Conservation (phyloP, 495 filamentous ascomycete species). For the Chaetomidium leptoderma region DNA sequence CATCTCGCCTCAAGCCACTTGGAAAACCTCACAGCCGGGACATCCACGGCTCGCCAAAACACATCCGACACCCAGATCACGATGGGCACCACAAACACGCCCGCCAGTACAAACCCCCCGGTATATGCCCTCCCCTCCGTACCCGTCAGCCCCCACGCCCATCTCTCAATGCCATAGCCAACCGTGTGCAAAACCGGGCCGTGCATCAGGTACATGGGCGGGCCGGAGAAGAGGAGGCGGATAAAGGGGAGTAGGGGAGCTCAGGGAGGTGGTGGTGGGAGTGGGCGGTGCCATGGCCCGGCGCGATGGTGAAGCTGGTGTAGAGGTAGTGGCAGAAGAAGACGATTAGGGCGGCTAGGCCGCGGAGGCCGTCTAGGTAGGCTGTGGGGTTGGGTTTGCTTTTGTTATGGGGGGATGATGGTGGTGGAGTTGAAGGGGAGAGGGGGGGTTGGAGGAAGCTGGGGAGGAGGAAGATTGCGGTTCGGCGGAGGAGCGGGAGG, state of each 20-base stretch:
- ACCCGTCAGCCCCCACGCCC: slow-evolving; percentile 35
- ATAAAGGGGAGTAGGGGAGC: slow-evolving; percentile 63
- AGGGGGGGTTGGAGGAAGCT: slow-evolving; percentile 36
- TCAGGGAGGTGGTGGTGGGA: slow-evolving; percentile 48
- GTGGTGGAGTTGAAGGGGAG: neutral
- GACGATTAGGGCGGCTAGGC: slow-evolving; percentile 55
- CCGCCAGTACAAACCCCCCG: slow-evolving; percentile 34
- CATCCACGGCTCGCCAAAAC: slow-evolving; percentile 45
- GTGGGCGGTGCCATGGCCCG: slow-evolving; percentile 34
- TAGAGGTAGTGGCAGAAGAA: slow-evolving; percentile 52
- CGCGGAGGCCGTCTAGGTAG: slow-evolving; percentile 57
- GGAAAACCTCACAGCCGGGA: slow-evolving; percentile 42
- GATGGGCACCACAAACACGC: slow-evolving; percentile 34
- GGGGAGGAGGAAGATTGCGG: slow-evolving; percentile 35
- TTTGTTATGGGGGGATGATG: neutral
- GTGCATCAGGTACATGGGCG: slow-evolving; percentile 60
- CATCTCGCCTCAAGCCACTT: slow-evolving; percentile 39
- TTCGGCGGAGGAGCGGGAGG: slow-evolving; percentile 23
- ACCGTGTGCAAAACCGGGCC: slow-evolving; percentile 47
- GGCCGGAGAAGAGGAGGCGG: slow-evolving; percentile 61
- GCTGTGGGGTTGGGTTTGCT: slow-evolving; percentile 42
- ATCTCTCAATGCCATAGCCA: slow-evolving; percentile 38
- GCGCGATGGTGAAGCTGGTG: slow-evolving; percentile 42
- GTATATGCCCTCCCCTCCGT: slow-evolving; percentile 33
- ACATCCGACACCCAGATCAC: slow-evolving; percentile 45